Conservation (phyloP, 805 yeast genomes). For the Metschnikowia chrysomelidarum region DNA sequence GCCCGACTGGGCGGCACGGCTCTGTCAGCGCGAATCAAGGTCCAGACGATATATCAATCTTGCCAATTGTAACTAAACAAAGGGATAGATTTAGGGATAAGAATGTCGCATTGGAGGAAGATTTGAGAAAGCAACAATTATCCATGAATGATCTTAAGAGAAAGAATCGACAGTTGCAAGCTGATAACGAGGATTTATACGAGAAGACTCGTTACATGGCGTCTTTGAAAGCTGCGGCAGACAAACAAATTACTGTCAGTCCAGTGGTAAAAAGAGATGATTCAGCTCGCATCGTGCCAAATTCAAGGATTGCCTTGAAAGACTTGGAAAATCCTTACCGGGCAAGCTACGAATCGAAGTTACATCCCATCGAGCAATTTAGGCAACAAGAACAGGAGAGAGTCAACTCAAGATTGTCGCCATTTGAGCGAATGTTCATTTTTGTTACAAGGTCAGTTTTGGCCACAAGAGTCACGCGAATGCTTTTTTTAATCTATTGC, state of each 20-base stretch:
- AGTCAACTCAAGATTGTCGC: constrained; percentile 66
- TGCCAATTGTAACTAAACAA: constrained; percentile 90
- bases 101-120: constrained; percentile 81
- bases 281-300: constrained; percentile 19
- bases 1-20: constrained; percentile 16
- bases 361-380: constrained; percentile 83
- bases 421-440: constrained; percentile 74
- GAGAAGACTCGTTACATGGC: constrained; percentile 73
- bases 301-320: constrained; percentile 30
- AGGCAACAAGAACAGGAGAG: constrained; percentile 75
- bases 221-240: constrained; percentile 38
- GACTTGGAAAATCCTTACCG: constrained; percentile 61
- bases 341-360: constrained; percentile 65
- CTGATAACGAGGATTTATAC: constrained; percentile 75
- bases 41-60: constrained; percentile 47
- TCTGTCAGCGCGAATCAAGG: constrained; percentile 40
- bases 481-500: constrained; percentile 72
- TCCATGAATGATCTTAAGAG: constrained; percentile 59
- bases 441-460: constrained; percentile 72
- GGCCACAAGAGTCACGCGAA: constrained; percentile 69
- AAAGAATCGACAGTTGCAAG: constrained; percentile 61
- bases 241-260: constrained; percentile 4
- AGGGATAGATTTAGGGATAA: constrained; percentile 89
- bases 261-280: background rate
- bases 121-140: constrained; percentile 55